Base-by-base conservation (phyloP, 2,329 filamentous ascomycete genomes). In the Colletotrichum limetticola region DNA sequence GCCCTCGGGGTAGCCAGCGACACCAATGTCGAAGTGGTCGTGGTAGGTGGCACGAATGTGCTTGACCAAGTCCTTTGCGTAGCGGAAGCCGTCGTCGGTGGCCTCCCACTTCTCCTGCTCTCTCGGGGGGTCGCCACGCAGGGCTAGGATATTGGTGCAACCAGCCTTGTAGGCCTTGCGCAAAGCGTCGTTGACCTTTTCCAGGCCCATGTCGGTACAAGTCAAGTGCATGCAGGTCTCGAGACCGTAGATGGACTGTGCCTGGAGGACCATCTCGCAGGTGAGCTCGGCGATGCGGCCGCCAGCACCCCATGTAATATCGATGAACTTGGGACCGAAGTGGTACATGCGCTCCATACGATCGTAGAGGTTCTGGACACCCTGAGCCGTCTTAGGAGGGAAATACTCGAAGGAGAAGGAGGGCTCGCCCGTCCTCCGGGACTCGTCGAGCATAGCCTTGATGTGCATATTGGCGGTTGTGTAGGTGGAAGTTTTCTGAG, bases 351-450 rank as follows among this genome's bases (percentile, higher is more conserved):
- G 95, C 85, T 99, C 97, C 94, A 99, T 98, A 78, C 97, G 94
- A 79, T 99, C 97, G 88, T 99, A 99, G 71, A 99, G 92, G 83
- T 99, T 99, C 86, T 99, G 97, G 14, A 99, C 96, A 88, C 97
- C 97, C 85, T 97, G 94, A 12, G 94, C 93, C 8, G 97, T 99
- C 87, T 99, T 99, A 52, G 97, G 97, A 64, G 97, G 97, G 85
- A 99, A 99, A 88, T 98, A 99, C 84, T 99, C 97, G 87, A 99
- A 99, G 73, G 97, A 99, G 88, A 98, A 98, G 81, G 95, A 97
- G 71, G 95, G 93, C 79, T 93, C 90, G 81, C 92, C 91, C 79
- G 92, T 91, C 85, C 90, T 89, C 84, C 95, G 91, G 83, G 95
- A 92, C 78, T 96, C 93, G 78, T 90, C 88, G 79, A 99, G 89